Conservation (phyloP, 2,329 filamentous ascomycete genomes). For the Aspergillus quadrilineatus region DNA sequence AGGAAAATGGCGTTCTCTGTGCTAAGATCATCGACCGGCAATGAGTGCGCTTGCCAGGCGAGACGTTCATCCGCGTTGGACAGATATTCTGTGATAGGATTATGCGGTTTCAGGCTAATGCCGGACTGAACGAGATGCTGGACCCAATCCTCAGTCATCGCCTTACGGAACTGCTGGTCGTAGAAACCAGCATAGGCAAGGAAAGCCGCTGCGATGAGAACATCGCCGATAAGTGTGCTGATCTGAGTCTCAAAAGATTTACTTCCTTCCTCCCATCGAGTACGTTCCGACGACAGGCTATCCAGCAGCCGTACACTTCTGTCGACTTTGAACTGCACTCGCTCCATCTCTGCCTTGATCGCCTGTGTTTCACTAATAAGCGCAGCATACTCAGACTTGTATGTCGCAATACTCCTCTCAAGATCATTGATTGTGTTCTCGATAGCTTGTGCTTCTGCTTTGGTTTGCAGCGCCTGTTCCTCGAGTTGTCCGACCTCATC, state of each 20-base stretch:
- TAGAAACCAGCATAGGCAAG: conserved; percentile 95
- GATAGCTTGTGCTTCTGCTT: conserved; percentile 88
- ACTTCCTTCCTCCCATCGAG: conserved; percentile 94
- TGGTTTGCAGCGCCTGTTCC: conserved; percentile 84
- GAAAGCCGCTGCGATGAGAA: conserved; percentile 94
- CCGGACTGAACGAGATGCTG: conserved; percentile 92
- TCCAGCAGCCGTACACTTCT: conserved; percentile 91
- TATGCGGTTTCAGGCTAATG: conserved; percentile 87
- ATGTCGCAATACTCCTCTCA: conserved; percentile 86
- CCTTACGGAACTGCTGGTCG: conserved; percentile 96
- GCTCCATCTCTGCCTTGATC: conserved; percentile 95
- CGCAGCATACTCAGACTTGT: conserved; percentile 93
- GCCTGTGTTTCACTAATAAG: conserved; percentile 96
- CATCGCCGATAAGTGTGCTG: conserved; percentile 91
- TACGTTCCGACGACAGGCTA: conserved; percentile 89
- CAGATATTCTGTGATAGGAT: conserved; percentile 92
- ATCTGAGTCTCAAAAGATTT: conserved; percentile 98
- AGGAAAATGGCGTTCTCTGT: conserved; percentile 98
- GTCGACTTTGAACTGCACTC: conserved; percentile 97
- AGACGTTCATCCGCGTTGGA: conserved; percentile 95
- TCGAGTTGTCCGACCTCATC: conserved; percentile 86
- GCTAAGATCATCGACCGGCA: conserved; percentile 95
- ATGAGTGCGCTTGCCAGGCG: conserved; percentile 87
- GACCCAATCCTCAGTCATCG: conserved; percentile 97
- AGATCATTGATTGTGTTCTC: conserved; percentile 81